phyloP scores from a whole-genome alignment of 2,329 filamentous ascomycete genomes.

The Acrocalymma vagum region DNA sequence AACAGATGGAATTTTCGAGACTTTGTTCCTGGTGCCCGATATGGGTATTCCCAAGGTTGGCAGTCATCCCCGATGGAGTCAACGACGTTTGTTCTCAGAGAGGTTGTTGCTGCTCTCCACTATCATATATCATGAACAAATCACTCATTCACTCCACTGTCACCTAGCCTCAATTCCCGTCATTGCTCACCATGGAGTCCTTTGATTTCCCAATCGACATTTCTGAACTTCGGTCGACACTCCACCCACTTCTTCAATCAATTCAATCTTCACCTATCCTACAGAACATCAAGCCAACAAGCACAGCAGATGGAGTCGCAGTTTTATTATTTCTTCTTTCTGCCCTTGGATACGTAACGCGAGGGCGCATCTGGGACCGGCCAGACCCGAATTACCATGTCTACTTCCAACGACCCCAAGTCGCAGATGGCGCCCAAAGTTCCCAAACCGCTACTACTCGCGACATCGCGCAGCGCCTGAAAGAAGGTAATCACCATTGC shows the following conservation, averaged over 20 bases:
- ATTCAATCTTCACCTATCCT: conserved; percentile 17
- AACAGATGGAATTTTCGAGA: too few species aligned
- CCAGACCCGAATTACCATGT: conserved; percentile 60
- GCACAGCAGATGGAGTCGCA: conserved; percentile 48
- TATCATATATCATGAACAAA: conserved; percentile 2
- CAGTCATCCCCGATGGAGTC: conserved; percentile 9
- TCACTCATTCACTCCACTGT: neutral
- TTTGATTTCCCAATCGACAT: conserved; percentile 20
- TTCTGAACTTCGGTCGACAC: conserved; percentile 19
- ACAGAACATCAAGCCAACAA: conserved; percentile 36
- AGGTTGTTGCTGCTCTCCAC: too few species aligned
- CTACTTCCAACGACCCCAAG: conserved; percentile 60
- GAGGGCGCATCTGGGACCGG: conserved; percentile 55
- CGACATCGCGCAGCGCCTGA: conserved; percentile 56
- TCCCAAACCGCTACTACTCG: conserved; percentile 43
- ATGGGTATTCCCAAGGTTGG: too few species aligned
- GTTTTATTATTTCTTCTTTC: conserved; percentile 47
- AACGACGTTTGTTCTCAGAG: too few species aligned
- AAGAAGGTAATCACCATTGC: conserved; percentile 42
- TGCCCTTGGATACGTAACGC: conserved; percentile 51
- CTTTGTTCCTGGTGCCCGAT: too few species aligned
- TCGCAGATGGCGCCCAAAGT: conserved; percentile 40
- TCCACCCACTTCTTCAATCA: conserved; percentile 20
- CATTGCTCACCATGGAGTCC: conserved; percentile 18
- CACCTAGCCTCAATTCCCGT: neutral